A percentile compares a stretch with the other conserved stretches of the same genome.
Evolutionary conservation across 805 yeast genomes (phyloP).

Genomic region (Ogataea populi-albae): DNA sequence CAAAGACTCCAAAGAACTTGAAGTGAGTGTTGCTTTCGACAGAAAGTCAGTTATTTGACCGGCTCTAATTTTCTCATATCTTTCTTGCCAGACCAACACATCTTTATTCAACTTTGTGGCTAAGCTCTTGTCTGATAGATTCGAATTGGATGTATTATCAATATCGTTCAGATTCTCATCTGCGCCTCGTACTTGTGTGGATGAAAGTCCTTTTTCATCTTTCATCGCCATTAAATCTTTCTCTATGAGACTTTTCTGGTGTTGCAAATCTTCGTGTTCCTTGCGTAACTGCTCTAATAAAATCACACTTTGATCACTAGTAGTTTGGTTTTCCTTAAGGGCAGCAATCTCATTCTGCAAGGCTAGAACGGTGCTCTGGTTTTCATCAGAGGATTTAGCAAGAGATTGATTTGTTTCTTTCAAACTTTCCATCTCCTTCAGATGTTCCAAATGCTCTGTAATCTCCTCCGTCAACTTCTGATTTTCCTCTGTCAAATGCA

Average conservation of each 20-base stretch:
- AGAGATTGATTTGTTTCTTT: conserved; percentile 11
- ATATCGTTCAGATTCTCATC: conserved; percentile 9
- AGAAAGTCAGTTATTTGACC: conserved; percentile 17
- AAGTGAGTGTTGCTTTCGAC: conserved; percentile 5
- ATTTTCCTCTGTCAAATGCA: conserved; percentile 5
- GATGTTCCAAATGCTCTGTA: conserved; percentile 5
- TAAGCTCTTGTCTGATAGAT: conserved; percentile 8
- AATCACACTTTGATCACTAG: conserved; percentile 1
- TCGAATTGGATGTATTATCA: conserved; percentile 8
- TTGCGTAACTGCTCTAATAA: not conserved
- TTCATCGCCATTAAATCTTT: conserved; percentile 10
- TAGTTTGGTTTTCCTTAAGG: conserved; percentile 1
- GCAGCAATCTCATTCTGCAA: conserved; percentile 10
- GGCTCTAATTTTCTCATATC: conserved; percentile 45
- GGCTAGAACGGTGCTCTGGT: conserved; percentile 7
- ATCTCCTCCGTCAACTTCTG: conserved; percentile 9
- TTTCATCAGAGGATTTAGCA: conserved; percentile 9
- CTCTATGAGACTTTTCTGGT: conserved; percentile 6
- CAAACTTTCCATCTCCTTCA: conserved; percentile 8
- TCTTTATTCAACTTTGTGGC: conserved; percentile 20
- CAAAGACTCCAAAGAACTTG: conserved; percentile 7
- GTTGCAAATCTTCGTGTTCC: conserved; percentile 3
- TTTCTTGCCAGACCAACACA: conserved; percentile 47
- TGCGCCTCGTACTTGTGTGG: conserved; percentile 6
- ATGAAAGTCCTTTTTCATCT: conserved; percentile 13